Evolutionary conservation across 129 eudicot species (phyloP).

Genomic region (Helianthus annuus): HanXRQr2.0-SUNRISE NC_035448.2:14757177-14757676

Average conservation of each 20-base stretch:
- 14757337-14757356: neutral
- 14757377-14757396: slow-evolving; percentile 4
- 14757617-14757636: no score
- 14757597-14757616: no score
- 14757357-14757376: neutral
- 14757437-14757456: no score
- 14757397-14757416: neutral
- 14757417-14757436: neutral
- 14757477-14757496: neutral
- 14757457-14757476: neutral
- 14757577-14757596: no score
- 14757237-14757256: slow-evolving; percentile 14
- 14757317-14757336: slow-evolving; percentile 28
- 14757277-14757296: neutral
- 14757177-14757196: slow-evolving; percentile 30
- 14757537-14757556: no score
- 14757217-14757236: slow-evolving; percentile 23
- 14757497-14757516: no score
- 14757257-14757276: slow-evolving; percentile 28
- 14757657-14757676: no score
- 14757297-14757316: slow-evolving; percentile 18
- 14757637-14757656: no score
- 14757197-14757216: slow-evolving; percentile 34
- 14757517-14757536: no score
- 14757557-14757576: no score